Evolutionary conservation across 2,329 filamentous ascomycete species (phyloP).

Genomic region (Davidsoniella neocaledoniae): DNA sequence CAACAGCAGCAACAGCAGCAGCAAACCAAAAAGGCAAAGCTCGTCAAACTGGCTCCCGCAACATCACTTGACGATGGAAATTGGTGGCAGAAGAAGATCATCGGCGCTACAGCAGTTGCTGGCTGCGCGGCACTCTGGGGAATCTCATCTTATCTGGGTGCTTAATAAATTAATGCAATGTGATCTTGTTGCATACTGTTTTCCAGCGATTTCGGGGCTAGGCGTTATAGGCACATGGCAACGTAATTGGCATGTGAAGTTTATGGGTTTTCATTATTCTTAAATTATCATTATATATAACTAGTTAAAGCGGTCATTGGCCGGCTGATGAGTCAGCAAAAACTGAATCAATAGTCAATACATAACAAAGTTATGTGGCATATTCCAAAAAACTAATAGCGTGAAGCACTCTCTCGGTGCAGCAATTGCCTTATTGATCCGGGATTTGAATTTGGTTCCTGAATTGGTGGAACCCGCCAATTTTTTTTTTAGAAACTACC

Average conservation of each 20-base stretch:
- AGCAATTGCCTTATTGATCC: too few relatives aligned
- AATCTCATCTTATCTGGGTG: constrained; percentile 34
- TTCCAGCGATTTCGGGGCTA: not conserved
- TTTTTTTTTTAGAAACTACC: too few relatives aligned
- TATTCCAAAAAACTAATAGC: too few relatives aligned
- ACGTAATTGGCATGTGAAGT: not conserved
- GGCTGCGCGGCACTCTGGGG: constrained; percentile 45
- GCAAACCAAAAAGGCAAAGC: constrained; percentile 3
- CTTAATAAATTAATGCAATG: not conserved
- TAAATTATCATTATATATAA: not conserved
- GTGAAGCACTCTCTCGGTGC: too few relatives aligned
- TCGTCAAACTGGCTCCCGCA: constrained; percentile 16
- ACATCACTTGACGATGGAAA: constrained; percentile 48
- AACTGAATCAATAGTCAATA: too few relatives aligned
- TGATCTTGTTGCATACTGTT: not conserved
- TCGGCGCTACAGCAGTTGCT: constrained; percentile 44
- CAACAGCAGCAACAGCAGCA: constrained; percentile 10
- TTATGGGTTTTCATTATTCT: not conserved
- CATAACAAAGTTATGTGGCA: too few relatives aligned
- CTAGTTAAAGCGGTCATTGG: too few relatives aligned
- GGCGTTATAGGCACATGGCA: not conserved
- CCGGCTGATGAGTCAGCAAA: too few relatives aligned
- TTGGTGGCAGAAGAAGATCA: constrained; percentile 49
- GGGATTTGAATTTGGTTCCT: too few relatives aligned
- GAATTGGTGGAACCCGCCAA: too few relatives aligned